Evolutionary conservation across 176 grass and related monocot species (phyloP).

Genomic region (Ampelocalamus luodianensis): DNA sequence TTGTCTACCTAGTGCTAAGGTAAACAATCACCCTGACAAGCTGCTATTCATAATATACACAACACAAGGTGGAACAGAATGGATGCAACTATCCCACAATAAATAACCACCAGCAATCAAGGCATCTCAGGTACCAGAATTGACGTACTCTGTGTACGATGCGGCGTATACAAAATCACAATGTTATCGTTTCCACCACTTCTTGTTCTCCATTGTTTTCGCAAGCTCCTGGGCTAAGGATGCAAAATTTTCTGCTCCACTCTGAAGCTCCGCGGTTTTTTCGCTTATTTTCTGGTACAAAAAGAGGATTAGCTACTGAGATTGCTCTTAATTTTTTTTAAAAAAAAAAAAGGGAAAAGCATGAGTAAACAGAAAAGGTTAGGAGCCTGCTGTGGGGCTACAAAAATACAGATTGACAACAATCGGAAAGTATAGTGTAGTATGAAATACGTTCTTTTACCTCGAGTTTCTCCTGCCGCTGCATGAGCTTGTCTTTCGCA

Average conservation of each 20-base stretch:
- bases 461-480: conserved; percentile 91
- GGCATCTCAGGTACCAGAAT: neutral
- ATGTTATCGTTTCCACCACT: conserved; percentile 92
- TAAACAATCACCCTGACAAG: neutral
- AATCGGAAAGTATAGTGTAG: neutral
- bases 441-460: conserved; percentile 45
- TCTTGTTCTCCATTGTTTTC: conserved; percentile 94
- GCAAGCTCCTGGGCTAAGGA: conserved; percentile 78
- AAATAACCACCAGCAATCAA: neutral
- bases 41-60: conserved; percentile 25
- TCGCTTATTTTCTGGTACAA: conserved; percentile 78
- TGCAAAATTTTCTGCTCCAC: conserved; percentile 77
- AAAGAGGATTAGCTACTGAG: neutral
- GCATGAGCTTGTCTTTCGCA: conserved; percentile 87
- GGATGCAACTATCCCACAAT: neutral
- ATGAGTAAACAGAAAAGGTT: neutral
- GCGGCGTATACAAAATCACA: neutral
- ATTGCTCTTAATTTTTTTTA: neutral
- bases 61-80: neutral
- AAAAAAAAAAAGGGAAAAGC: neutral
- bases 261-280: conserved; percentile 78
- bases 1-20: neutral
- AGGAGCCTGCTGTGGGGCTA: neutral
- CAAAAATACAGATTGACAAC: conserved; percentile 1
- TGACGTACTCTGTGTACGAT: neutral